A percentile compares a stretch with the other conserved stretches of the same genome.
These are phyloP conservation scores for Trematosphaeria pertusa DNA, from an alignment of 2,329 filamentous ascomycete species.

Conservation along the genomic window DNA sequence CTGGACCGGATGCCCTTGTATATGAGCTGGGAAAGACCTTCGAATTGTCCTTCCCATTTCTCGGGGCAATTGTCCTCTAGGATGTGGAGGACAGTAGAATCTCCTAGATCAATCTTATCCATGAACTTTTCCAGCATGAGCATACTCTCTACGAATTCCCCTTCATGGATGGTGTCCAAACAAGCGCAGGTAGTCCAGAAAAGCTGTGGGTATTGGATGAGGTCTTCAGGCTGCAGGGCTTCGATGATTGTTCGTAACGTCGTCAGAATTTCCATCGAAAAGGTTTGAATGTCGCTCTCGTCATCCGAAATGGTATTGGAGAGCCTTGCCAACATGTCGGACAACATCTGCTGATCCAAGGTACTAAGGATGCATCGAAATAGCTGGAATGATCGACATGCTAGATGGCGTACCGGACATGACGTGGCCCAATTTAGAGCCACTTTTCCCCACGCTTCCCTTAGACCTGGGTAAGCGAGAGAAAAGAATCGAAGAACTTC, in stretches of 20 bases:
- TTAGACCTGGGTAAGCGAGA: slow-evolving; percentile 81
- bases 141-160: slow-evolving; percentile 89
- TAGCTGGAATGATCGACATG: slow-evolving; percentile 96
- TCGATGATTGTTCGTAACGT: slow-evolving; percentile 91
- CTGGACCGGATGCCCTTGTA: slow-evolving; percentile 94
- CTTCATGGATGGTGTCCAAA: slow-evolving; percentile 94
- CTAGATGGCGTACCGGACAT: slow-evolving; percentile 91
- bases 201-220: slow-evolving; percentile 89
- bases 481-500: slow-evolving; percentile 87
- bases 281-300: slow-evolving; percentile 90
- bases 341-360: slow-evolving; percentile 90
- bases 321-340: slow-evolving; percentile 92
- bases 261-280: slow-evolving; percentile 96
- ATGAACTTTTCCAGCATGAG: slow-evolving; percentile 90
- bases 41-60: slow-evolving; percentile 88
- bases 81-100: slow-evolving; percentile 70
- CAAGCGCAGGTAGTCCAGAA: slow-evolving; percentile 99
- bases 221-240: slow-evolving; percentile 78
- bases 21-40: slow-evolving; percentile 82
- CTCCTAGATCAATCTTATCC: slow-evolving; percentile 80
- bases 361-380: slow-evolving; percentile 93
- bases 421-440: slow-evolving; percentile 96
- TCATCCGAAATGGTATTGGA: slow-evolving; percentile 98
- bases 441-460: slow-evolving; percentile 88
- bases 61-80: slow-evolving; percentile 80